phyloP scores from a whole-genome alignment of 176 grass and related monocot genomes.

The Avena atlantica region DNA sequence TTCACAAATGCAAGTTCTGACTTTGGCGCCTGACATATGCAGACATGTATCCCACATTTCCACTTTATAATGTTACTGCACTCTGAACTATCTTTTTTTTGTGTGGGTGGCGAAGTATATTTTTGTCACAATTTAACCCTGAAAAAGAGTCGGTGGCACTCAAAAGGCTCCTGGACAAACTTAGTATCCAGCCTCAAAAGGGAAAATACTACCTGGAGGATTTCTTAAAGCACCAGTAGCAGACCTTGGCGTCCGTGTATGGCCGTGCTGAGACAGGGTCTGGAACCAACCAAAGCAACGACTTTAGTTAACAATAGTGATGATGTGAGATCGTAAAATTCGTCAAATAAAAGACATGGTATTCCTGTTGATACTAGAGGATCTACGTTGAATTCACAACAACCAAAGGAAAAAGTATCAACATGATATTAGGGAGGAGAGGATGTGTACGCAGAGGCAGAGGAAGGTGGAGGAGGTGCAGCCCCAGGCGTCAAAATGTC shows the following conservation, averaged over 20 bases:
- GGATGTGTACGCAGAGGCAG: constrained; percentile 36
- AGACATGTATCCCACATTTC: constrained; percentile 71
- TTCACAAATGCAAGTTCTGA: constrained; percentile 55
- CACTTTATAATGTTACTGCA: background rate
- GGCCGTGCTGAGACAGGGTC: constrained; percentile 71
- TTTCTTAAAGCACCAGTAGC: constrained; percentile 78
- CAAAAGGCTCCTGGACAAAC: constrained; percentile 29
- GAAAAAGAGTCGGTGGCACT: constrained; percentile 60
- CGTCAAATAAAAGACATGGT: background rate
- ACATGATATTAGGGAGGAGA: background rate
- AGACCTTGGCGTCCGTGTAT: constrained; percentile 66
- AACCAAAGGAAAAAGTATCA: background rate
- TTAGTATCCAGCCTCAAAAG: background rate
- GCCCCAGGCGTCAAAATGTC: constrained; percentile 74
- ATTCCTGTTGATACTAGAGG: background rate
- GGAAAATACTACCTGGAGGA: constrained; percentile 54
- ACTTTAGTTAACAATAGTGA: constrained; percentile 43
- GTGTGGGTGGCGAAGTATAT: constrained; percentile 34
- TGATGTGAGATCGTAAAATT: constrained; percentile 48
- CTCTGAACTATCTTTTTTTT: constrained; percentile 32
- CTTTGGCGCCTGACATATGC: constrained; percentile 77
- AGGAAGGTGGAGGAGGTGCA: constrained; percentile 75
- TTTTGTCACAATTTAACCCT: constrained; percentile 60
- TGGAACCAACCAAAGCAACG: constrained; percentile 44
- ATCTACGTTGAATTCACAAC: background rate